Evolutionary conservation across 2,329 filamentous ascomycete genomes (phyloP).

Genomic region (Saccharata proteae): DNA sequence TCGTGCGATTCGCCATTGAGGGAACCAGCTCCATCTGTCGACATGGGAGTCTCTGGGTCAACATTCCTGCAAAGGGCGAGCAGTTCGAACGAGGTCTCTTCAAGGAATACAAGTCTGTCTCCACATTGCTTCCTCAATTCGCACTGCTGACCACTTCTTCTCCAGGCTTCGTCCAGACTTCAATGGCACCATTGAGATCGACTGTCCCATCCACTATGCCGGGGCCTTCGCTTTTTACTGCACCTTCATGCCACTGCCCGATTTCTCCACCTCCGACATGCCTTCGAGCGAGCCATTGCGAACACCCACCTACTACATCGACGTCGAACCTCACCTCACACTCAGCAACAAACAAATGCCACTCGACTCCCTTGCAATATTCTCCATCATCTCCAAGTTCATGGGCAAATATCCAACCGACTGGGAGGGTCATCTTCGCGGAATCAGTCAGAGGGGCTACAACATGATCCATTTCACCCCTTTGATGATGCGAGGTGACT

Average conservation of each 20-base stretch:
- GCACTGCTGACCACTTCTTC: neutral
- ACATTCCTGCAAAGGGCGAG: constrained; percentile 68
- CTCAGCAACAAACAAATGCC: constrained; percentile 66
- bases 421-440: constrained; percentile 79
- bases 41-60: constrained; percentile 91
- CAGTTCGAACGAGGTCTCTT: constrained; percentile 70
- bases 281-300: constrained; percentile 45
- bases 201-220: constrained; percentile 68
- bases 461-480: constrained; percentile 99
- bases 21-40: constrained; percentile 92
- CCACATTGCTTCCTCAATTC: neutral
- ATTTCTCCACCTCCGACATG: constrained; percentile 51
- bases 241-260: constrained; percentile 77
- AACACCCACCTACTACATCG: constrained; percentile 79
- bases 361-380: constrained; percentile 76
- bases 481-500: constrained; percentile 73
- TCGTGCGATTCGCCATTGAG: constrained; percentile 79
- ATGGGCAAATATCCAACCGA: constrained; percentile 86
- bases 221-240: constrained; percentile 93
- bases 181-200: constrained; percentile 81
- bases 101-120: constrained; percentile 72
- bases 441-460: constrained; percentile 84
- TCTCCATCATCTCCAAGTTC: constrained; percentile 94
- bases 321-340: constrained; percentile 72
- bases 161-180: constrained; percentile 77